Conservation (phyloP, 148 eudicot species). For the Rhododendron williamsianum region DNA sequence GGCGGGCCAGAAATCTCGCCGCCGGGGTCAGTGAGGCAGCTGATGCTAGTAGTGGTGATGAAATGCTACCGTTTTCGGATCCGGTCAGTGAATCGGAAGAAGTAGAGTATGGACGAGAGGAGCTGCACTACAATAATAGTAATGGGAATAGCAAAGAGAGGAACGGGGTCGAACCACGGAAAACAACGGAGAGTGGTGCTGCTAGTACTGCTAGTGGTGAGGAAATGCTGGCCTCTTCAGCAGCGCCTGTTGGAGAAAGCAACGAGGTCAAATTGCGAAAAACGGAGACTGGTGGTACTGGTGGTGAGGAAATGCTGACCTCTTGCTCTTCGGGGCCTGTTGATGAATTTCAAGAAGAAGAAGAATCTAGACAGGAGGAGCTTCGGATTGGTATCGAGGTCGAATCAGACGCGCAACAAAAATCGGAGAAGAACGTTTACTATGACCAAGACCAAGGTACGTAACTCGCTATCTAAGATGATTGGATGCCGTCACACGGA, state of each 20-base stretch:
- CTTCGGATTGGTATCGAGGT: neutral
- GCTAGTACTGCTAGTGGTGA: neutral
- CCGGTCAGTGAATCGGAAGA: neutral
- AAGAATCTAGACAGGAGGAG: neutral
- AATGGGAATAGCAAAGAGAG: neutral
- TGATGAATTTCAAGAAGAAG: neutral
- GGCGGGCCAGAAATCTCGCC: neutral
- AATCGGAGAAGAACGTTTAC: constrained; percentile 6
- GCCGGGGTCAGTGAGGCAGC: too few species aligned
- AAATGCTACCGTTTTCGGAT: neutral
- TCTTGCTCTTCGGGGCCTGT: neutral
- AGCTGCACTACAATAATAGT: neutral
- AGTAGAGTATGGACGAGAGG: neutral
- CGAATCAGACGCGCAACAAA: neutral
- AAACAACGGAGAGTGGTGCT: neutral
- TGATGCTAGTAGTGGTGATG: neutral
- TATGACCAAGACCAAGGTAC: constrained; percentile 11
- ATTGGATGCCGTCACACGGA: too few species aligned
- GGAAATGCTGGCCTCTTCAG: neutral
- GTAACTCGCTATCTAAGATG: neutral
- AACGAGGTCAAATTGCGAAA: neutral
- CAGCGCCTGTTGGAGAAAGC: neutral
- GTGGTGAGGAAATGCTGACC: neutral
- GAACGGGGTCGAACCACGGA: neutral
- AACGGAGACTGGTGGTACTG: neutral